These are phyloP conservation scores for Aspergillus ruber DNA, from an alignment of 2,329 filamentous ascomycete species.

Conservation along the genomic window DNA sequence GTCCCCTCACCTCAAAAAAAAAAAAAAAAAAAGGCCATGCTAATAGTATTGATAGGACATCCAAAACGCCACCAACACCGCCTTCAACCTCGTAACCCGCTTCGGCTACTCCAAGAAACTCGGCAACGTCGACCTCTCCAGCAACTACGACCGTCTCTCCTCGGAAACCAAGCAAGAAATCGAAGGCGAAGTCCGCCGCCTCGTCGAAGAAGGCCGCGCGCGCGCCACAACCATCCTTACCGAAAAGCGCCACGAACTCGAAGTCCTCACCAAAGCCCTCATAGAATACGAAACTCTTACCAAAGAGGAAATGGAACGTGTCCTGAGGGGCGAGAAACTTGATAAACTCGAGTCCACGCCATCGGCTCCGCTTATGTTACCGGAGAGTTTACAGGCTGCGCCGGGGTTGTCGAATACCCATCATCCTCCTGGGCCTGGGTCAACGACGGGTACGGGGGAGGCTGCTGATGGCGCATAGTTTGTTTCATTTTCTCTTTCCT, in stretches of 20 bases:
- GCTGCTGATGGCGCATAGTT: too few species aligned
- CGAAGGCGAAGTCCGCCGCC: constrained; percentile 77
- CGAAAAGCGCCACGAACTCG: constrained; percentile 73
- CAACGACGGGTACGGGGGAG: too few species aligned
- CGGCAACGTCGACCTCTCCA: constrained; percentile 81
- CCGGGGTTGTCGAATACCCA: not conserved
- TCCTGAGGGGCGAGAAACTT: constrained; percentile 79
- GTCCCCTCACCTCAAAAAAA: constrained; percentile 23
- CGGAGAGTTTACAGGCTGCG: constrained; percentile 41
- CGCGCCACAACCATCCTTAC: constrained; percentile 67
- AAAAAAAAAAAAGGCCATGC: constrained; percentile 3
- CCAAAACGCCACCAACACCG: constrained; percentile 69
- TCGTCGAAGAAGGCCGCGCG: constrained; percentile 73
- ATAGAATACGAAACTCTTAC: constrained; percentile 92
- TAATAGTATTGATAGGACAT: constrained; percentile 58
- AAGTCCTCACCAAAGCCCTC: constrained; percentile 78
- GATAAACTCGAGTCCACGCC: constrained; percentile 56
- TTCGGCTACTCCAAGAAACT: constrained; percentile 84
- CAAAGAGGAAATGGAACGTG: constrained; percentile 81
- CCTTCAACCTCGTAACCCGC: constrained; percentile 80
- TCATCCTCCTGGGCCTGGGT: too few species aligned
- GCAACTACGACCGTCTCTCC: constrained; percentile 74
- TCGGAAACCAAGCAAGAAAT: constrained; percentile 80
- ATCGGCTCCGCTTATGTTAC: constrained; percentile 58
- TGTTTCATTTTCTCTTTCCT: not conserved